A percentile compares a stretch with the other conserved stretches of the same genome.
Conservation (phyloP, 108 stramenopile genomes). For the Parietichytrium sp. region DNA sequence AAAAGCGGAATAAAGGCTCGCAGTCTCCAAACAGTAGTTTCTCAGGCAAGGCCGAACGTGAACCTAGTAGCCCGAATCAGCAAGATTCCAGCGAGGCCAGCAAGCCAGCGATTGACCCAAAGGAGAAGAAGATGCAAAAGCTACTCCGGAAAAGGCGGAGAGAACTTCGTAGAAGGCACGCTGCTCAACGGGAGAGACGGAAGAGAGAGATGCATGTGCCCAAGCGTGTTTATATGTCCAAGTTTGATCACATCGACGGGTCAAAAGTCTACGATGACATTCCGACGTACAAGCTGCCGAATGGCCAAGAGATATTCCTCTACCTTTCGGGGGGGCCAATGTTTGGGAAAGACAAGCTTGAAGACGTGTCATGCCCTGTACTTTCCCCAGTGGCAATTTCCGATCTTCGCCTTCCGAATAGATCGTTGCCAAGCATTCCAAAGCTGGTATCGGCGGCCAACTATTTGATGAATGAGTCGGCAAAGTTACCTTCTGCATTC, state of each 20-base stretch:
- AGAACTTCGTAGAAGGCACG: background rate
- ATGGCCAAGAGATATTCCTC: background rate
- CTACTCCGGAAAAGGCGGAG: background rate
- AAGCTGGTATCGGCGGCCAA: background rate
- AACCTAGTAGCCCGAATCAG: no score
- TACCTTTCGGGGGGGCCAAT: constrained; percentile 12
- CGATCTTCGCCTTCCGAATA: background rate
- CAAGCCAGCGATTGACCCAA: background rate
- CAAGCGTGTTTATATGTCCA: constrained; percentile 18
- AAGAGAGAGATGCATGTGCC: background rate
- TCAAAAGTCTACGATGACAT: background rate
- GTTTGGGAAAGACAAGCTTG: constrained; percentile 21
- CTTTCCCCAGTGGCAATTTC: background rate
- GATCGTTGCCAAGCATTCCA: background rate
- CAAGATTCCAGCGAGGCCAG: background rate
- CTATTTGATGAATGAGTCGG: background rate
- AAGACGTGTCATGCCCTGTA: background rate
- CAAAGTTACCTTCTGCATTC: background rate
- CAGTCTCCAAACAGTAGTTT: no score
- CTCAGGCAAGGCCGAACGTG: no score
- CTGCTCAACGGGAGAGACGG: no score
- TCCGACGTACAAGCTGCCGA: background rate
- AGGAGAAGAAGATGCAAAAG: background rate
- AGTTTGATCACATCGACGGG: background rate
- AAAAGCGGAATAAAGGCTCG: no score